Conservation (phyloP, 208 protist species). For the Acanthamoeba castellanii region DNA sequence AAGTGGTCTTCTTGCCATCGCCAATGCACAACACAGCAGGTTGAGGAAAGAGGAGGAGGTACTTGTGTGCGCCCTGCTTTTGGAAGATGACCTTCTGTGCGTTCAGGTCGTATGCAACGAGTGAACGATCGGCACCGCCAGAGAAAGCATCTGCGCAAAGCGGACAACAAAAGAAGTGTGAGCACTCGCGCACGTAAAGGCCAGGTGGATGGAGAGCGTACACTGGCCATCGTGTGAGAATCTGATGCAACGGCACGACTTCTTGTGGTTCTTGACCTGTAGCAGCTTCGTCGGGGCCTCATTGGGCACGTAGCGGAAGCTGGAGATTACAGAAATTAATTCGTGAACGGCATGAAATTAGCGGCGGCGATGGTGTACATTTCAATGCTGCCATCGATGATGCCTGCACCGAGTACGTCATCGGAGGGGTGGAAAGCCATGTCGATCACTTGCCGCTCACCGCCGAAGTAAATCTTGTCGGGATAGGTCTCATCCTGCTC, state of each 20-base stretch:
- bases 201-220: background rate
- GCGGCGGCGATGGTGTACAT: background rate
- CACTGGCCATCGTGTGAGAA: slow-evolving; percentile 50
- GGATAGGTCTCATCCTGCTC: background rate
- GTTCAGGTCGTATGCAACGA: slow-evolving; percentile 9
- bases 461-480: slow-evolving; percentile 46
- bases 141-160: background rate
- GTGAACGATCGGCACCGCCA: slow-evolving; percentile 7
- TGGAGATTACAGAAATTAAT: background rate
- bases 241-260: background rate
- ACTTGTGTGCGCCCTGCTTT: slow-evolving; percentile 48
- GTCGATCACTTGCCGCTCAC: slow-evolving; percentile 14
- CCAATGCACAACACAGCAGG: too few relatives aligned
- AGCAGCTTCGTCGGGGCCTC: background rate
- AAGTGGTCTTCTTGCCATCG: background rate
- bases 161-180: background rate
- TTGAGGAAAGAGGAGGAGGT: background rate
- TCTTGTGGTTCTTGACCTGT: slow-evolving; percentile 47
- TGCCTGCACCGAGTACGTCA: background rate
- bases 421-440: slow-evolving; percentile 40
- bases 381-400: slow-evolving; percentile 17
- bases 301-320: background rate
- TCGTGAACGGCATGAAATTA: background rate
- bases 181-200: background rate
- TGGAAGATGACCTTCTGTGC: slow-evolving; percentile 39